phyloP scores from a whole-genome alignment of 2,329 filamentous ascomycete genomes.

The Neonectria neomacrospora region DNA sequence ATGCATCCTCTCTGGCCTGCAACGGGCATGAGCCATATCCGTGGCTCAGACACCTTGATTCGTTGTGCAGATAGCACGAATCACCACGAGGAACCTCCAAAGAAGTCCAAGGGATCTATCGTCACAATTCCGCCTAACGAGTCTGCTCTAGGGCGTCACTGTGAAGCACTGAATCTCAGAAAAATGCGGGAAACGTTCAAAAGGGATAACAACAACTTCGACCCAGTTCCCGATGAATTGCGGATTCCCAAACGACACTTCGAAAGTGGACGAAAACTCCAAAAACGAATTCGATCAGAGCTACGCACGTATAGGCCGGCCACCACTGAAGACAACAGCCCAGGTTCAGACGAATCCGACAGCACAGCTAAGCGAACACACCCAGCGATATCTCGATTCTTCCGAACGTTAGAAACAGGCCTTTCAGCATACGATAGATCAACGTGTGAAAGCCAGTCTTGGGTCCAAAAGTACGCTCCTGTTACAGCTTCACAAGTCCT shows the following conservation, averaged over 20 bases:
- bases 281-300: slow-evolving; percentile 59
- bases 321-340: slow-evolving; percentile 26
- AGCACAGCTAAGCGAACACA: slow-evolving; percentile 54
- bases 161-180: slow-evolving; percentile 42
- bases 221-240: slow-evolving; percentile 59
- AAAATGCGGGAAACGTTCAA: slow-evolving; percentile 45
- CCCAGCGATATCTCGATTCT: slow-evolving; percentile 69
- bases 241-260: slow-evolving; percentile 67
- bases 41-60: slow-evolving; percentile 52
- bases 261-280: slow-evolving; percentile 67
- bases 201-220: slow-evolving; percentile 52
- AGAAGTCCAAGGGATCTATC: slow-evolving; percentile 63
- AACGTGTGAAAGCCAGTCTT: slow-evolving; percentile 76
- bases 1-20: slow-evolving; percentile 78
- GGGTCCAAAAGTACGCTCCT: slow-evolving; percentile 90
- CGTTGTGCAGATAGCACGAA: not conserved
- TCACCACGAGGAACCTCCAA: slow-evolving; percentile 37
- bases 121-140: slow-evolving; percentile 55
- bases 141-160: slow-evolving; percentile 53
- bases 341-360: slow-evolving; percentile 51
- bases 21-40: slow-evolving; percentile 71
- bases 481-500: slow-evolving; percentile 75
- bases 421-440: slow-evolving; percentile 85
- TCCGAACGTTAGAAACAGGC: slow-evolving; percentile 66
- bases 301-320: slow-evolving; percentile 50